phyloP scores from a whole-genome alignment of 805 yeast species.

The Candida stauntonica region DNA sequence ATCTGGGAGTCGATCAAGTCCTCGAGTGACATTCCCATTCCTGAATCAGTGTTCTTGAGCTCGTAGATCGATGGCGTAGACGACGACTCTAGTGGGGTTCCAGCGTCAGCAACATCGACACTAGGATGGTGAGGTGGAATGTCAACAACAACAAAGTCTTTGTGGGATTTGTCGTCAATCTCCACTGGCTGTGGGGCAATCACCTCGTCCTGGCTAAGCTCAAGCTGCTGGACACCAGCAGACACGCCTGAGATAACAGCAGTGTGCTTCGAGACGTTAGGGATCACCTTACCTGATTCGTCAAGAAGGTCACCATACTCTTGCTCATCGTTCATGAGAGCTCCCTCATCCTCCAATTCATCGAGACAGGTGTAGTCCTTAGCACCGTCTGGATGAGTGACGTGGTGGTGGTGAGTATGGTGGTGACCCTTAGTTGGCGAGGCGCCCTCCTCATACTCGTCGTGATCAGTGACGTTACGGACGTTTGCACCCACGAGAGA shows the following conservation, averaged over 20 bases:
- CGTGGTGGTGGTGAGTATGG: no score
- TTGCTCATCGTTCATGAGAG: constrained; percentile 51
- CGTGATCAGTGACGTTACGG: constrained; percentile 18
- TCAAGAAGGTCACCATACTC: constrained; percentile 50
- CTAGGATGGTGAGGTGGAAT: constrained; percentile 14
- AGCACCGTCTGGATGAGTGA: constrained; percentile 4
- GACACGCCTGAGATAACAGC: constrained; percentile 12
- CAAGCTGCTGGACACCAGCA: no score
- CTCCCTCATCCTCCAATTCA: constrained; percentile 42
- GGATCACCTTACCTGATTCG: constrained; percentile 46
- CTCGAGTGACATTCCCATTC: constrained; percentile 24
- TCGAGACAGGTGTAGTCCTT: constrained; percentile 28
- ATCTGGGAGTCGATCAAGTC: constrained; percentile 29
- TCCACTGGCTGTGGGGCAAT: no score
- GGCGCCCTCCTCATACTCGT: constrained; percentile 11
- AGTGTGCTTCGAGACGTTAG: constrained; percentile 12
- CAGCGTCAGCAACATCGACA: constrained; percentile 11
- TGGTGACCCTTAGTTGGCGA: constrained; percentile 21
- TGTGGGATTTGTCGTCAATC: constrained; percentile 16
- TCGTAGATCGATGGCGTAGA: constrained; percentile 18
- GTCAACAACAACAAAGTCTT: constrained; percentile 25
- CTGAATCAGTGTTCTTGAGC: constrained; percentile 17
- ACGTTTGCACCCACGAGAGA: constrained; percentile 25
- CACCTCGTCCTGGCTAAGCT: constrained; percentile 3
- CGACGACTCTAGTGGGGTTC: constrained; percentile 7